phyloP scores from a whole-genome alignment of 768 basidiomycete genomes.

The Phaeotremella skinneri region DNA sequence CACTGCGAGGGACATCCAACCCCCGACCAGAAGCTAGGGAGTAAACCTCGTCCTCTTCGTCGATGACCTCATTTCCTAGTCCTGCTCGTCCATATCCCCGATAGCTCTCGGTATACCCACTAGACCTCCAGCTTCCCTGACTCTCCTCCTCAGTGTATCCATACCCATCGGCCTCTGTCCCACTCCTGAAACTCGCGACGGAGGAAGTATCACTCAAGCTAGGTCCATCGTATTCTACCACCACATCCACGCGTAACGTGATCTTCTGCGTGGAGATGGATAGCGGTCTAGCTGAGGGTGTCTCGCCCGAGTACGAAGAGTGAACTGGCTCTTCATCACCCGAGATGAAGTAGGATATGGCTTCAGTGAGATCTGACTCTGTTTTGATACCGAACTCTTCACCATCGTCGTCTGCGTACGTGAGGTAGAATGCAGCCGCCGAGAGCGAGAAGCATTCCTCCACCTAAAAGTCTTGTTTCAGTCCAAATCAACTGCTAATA shows the following conservation, averaged over 20 bases:
- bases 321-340: conserved; percentile 69
- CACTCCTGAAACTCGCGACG: conserved; percentile 71
- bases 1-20: neutral
- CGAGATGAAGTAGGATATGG: conserved; percentile 79
- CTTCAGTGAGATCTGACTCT: conserved; percentile 77
- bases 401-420: conserved; percentile 86
- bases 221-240: conserved; percentile 85
- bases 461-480: conserved; percentile 57
- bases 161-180: conserved; percentile 59
- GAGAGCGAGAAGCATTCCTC: conserved; percentile 79
- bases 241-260: conserved; percentile 70
- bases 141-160: conserved; percentile 54
- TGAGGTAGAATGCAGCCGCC: conserved; percentile 66
- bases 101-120: conserved; percentile 14
- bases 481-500: conserved; percentile 5
- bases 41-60: conserved; percentile 13
- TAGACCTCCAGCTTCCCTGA: conserved; percentile 25
- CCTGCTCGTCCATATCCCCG: neutral
- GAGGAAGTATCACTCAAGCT: conserved; percentile 86
- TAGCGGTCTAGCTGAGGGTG: conserved; percentile 39
- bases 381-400: conserved; percentile 60
- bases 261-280: conserved; percentile 62
- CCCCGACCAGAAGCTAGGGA: neutral
- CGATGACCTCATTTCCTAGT: neutral
- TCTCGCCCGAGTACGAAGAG: conserved; percentile 71